These are phyloP conservation scores for Spizellomyces punctatus DNA, from an alignment of 192 early-diverging fungal genomes.

Conservation along the genomic window DNA sequence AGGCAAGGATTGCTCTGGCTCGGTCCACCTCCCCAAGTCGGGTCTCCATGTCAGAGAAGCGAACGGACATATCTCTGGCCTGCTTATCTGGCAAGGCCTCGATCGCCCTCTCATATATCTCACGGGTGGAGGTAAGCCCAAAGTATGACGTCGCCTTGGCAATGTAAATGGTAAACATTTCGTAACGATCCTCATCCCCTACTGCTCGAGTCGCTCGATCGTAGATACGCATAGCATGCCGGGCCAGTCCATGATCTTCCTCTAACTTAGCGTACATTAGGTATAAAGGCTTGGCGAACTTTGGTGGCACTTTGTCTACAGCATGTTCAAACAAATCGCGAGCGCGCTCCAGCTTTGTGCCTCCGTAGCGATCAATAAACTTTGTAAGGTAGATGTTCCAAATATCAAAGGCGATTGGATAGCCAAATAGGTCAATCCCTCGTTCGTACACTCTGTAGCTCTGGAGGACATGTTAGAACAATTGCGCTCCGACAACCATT, in stretches of 20 bases:
- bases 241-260: conserved; percentile 86
- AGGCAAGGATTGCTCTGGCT: conserved; percentile 84
- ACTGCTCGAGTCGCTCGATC: conserved; percentile 89
- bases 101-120: conserved; percentile 93
- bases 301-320: conserved; percentile 78
- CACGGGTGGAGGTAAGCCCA: conserved; percentile 83
- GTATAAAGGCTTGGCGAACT: conserved; percentile 84
- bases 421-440: conserved; percentile 94
- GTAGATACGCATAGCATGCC: conserved; percentile 92
- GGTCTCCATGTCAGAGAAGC: conserved; percentile 86
- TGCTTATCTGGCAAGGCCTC: conserved; percentile 80
- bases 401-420: conserved; percentile 94
- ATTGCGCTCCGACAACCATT: background rate
- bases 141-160: conserved; percentile 84
- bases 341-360: conserved; percentile 82
- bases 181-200: conserved; percentile 69
- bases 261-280: conserved; percentile 91
- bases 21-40: conserved; percentile 94
- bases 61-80: conserved; percentile 74
- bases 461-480: conserved; percentile 26
- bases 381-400: conserved; percentile 94
- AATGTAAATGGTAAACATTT: conserved; percentile 87
- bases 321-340: conserved; percentile 97
- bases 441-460: conserved; percentile 94
- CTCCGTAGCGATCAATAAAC: conserved; percentile 86